These are phyloP conservation scores for Warburgia ugandensis DNA, from an alignment of 164 flowering plant species.

Conservation along the genomic window DNA sequence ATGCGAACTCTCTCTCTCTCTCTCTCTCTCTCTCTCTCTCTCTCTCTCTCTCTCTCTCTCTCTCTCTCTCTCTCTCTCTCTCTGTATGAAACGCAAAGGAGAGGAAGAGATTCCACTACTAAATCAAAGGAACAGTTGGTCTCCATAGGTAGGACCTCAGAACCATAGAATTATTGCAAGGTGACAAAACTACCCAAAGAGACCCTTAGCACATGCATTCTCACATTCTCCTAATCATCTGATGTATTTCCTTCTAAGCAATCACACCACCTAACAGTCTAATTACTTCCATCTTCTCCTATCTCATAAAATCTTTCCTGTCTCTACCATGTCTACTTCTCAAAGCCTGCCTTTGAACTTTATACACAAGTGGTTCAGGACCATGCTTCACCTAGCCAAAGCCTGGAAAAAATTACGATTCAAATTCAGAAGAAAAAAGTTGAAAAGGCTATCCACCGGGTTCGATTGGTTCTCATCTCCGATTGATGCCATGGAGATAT, in stretches of 20 bases:
- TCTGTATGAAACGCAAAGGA: neutral
- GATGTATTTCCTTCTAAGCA: conserved; percentile 3
- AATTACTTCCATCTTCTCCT: neutral
- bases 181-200: conserved; percentile 16
- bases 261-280: conserved; percentile 3
- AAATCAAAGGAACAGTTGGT: neutral
- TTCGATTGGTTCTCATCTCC: conserved; percentile 26
- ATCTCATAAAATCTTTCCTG: neutral
- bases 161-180: conserved; percentile 23
- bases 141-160: conserved; percentile 3
- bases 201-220: conserved; percentile 14
- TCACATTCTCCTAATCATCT: conserved; percentile 21
- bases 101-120: neutral
- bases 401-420: too few relatives aligned
- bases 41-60: neutral
- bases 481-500: conserved; percentile 37
- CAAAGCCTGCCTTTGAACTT: conserved; percentile 13
- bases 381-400: conserved; percentile 13
- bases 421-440: conserved; percentile 16
- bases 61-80: conserved; percentile 1
- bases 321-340: conserved; percentile 19
- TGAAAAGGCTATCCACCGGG: conserved; percentile 20
- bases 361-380: conserved; percentile 15
- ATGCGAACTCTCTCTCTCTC: too few relatives aligned
- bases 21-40: neutral